These are phyloP conservation scores for Pyrenophora graminea DNA, from an alignment of 2,329 filamentous ascomycete species.

Conservation along the genomic window DNA sequence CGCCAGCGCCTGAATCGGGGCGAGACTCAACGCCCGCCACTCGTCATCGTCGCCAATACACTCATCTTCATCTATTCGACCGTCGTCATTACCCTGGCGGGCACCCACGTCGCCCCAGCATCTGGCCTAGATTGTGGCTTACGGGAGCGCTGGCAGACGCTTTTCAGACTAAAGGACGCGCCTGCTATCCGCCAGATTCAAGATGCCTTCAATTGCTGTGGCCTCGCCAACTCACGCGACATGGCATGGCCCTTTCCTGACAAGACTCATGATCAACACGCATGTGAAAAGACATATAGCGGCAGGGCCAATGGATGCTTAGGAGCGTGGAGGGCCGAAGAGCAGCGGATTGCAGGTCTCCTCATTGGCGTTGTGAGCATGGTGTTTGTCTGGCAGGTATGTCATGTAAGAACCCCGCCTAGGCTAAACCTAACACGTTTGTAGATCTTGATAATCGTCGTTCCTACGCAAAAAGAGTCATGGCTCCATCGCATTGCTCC, in stretches of 20 bases:
- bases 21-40: slow-evolving; percentile 39
- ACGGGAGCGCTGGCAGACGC: slow-evolving; percentile 58
- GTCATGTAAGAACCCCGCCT: background rate
- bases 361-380: slow-evolving; percentile 56
- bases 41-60: slow-evolving; percentile 47
- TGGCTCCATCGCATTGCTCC: slow-evolving; percentile 40
- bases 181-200: slow-evolving; percentile 63
- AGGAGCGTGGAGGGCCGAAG: slow-evolving; percentile 59
- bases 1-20: slow-evolving; percentile 36
- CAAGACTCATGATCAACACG: slow-evolving; percentile 31
- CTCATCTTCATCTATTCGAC: slow-evolving; percentile 49
- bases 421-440: slow-evolving; percentile 1
- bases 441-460: slow-evolving; percentile 38
- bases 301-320: slow-evolving; percentile 55
- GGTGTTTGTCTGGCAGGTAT: slow-evolving; percentile 42
- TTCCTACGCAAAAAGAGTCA: slow-evolving; percentile 36
- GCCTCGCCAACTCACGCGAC: slow-evolving; percentile 62
- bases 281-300: slow-evolving; percentile 56
- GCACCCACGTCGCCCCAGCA: slow-evolving; percentile 48
- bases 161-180: slow-evolving; percentile 59
- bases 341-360: slow-evolving; percentile 59
- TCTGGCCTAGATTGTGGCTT: slow-evolving; percentile 58
- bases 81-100: slow-evolving; percentile 52
- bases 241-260: slow-evolving; percentile 66
- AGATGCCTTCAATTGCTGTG: slow-evolving; percentile 69